Evolutionary conservation across 169 alveolate genomes (phyloP), one percentile per base, ranked within the genome.

Genomic region (Plasmodium chabaudi): DNA sequence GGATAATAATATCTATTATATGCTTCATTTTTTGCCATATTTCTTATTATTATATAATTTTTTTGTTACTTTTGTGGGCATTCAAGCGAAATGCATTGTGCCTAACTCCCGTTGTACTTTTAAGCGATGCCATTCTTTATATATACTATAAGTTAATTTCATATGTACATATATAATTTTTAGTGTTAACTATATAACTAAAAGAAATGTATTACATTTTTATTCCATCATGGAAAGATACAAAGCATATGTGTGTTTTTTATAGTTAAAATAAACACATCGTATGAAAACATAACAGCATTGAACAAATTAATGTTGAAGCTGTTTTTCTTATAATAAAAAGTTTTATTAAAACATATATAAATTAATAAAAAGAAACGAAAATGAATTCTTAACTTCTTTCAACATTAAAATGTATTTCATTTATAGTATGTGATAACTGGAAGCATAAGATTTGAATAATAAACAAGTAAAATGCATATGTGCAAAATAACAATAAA

Each of bases 61-160:
- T 19, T 67, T 72, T 57, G 15, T 79, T 57, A 79, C 89, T 79
- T 67, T 79, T 79, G 46, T 79, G 89, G 5, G 79, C 89, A 46
- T 79, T 79, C 60, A 79, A 67, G 56, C 89, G 89, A 65, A 79
- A 79, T 15, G 72, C 71, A 27, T 79, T 79, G 72, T 79, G 89
- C 42, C 89, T 65, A 60, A 79, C 89, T 39, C 89, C 89, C 42
- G 84, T 27, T 53, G 49, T 53, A 67, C 53, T 79, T 55, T 65
- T 79, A 15, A 79, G 13, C 51, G 79, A 67, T 15, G 89, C 9
- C 89, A 79, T 79, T 77, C 61, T 75, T 49, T 53, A 17, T 15
- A 47, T 25, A 21, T 51, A 51, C 21, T 70, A 46, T 67, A 44
- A 15, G 42, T 42, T 60, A 15, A 44, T 42, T 60, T 42, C 46